These are phyloP conservation scores for Curvularia lunata DNA, from an alignment of 2,329 filamentous ascomycete species.

Conservation along the genomic window DNA sequence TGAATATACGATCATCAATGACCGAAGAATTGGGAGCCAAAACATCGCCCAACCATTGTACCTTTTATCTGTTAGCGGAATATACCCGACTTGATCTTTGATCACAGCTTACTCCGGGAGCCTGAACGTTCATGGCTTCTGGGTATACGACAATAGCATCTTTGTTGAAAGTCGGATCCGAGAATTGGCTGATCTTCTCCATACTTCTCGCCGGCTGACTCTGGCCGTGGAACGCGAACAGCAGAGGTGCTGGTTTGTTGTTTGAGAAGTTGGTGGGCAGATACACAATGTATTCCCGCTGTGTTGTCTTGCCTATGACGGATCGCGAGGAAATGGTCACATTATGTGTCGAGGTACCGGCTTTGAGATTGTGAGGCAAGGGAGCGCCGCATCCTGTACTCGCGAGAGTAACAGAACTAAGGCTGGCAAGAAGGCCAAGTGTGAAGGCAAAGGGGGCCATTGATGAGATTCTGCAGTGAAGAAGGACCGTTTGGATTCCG, in stretches of 20 bases:
- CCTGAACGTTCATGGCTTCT: conserved; percentile 24
- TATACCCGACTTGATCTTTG: no score
- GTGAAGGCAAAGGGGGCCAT: background rate
- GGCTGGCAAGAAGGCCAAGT: background rate
- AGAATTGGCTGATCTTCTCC: conserved; percentile 30
- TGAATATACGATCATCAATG: conserved; percentile 55
- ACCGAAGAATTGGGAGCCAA: conserved; percentile 34
- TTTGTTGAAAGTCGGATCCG: conserved; percentile 26
- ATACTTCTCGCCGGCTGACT: conserved; percentile 28
- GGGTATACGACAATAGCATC: conserved; percentile 32
- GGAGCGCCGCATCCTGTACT: conserved; percentile 25
- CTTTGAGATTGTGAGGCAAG: conserved; percentile 18
- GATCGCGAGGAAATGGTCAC: conserved; percentile 27
- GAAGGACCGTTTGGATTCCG: background rate
- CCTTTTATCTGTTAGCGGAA: background rate
- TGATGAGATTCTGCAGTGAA: background rate
- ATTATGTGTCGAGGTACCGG: conserved; percentile 27
- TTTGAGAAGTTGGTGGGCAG: conserved; percentile 26
- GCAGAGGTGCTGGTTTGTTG: conserved; percentile 20
- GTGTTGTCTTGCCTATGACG: conserved; percentile 21
- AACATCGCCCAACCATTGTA: conserved; percentile 53
- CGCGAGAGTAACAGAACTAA: conserved; percentile 4
- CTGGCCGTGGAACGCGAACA: conserved; percentile 31
- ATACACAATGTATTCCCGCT: conserved; percentile 26
- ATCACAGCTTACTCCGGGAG: conserved; percentile 24